Percentiles rank a stretch among this genome's conserved stretches.
phyloP scores from a whole-genome alignment of 1,284 basidiomycete species.

The Earliella scabrosa region DNA sequence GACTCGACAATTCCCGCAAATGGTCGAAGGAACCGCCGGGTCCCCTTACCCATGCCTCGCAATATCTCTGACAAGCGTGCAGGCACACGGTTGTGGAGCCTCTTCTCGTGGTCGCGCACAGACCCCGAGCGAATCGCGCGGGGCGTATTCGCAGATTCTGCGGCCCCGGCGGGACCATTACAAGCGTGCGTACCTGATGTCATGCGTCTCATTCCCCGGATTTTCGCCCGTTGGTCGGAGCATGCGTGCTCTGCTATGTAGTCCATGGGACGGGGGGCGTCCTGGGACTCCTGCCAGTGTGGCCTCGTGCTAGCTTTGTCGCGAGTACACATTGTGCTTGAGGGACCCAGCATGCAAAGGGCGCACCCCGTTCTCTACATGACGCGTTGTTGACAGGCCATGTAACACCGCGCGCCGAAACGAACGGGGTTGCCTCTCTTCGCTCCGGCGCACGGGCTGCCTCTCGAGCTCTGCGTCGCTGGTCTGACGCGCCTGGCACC shows the following conservation, averaged over 20 bases:
- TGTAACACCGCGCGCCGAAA: too few relatives aligned
- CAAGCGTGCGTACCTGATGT: slow-evolving; percentile 7
- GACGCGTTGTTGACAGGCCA: too few relatives aligned
- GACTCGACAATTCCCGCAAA: too few relatives aligned
- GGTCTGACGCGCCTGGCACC: not conserved
- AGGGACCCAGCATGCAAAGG: too few relatives aligned
- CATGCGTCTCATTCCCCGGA: slow-evolving; percentile 6
- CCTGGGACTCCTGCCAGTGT: too few relatives aligned
- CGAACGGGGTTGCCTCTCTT: not conserved
- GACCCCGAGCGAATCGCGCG: slow-evolving; percentile 10
- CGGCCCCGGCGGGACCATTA: slow-evolving; percentile 18
- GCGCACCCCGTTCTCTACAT: too few relatives aligned
- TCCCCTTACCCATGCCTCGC: too few relatives aligned
- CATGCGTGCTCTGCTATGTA: not conserved
- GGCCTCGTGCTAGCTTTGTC: too few relatives aligned
- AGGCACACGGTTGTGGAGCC: not conserved
- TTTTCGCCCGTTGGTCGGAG: slow-evolving; percentile 6
- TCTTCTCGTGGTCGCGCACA: not conserved
- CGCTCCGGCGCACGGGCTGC: not conserved
- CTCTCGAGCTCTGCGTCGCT: not conserved
- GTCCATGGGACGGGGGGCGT: too few relatives aligned
- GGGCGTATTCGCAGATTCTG: slow-evolving; percentile 18
- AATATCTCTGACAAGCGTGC: slow-evolving; percentile 9
- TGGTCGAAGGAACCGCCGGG: too few relatives aligned
- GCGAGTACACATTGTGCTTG: too few relatives aligned